phyloP scores from a whole-genome alignment of 108 stramenopile genomes.

The Bacterosira constricta region DNA sequence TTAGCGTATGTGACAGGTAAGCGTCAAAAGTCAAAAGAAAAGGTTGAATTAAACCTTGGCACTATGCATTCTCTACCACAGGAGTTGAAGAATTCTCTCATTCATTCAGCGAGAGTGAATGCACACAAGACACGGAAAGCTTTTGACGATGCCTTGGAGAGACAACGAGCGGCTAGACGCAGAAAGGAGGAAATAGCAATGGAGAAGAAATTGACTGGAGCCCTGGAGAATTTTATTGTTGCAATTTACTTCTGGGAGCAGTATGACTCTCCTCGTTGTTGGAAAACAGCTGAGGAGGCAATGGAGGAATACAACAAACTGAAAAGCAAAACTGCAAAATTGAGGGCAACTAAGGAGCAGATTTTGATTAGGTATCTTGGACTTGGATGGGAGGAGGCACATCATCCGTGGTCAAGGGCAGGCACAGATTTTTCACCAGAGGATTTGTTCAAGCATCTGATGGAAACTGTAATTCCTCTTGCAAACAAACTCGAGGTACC shows the following conservation, averaged over 20 bases:
- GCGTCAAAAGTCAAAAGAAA: too few relatives aligned
- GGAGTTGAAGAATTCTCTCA: background rate
- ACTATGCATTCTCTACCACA: too few relatives aligned
- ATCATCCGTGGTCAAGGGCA: background rate
- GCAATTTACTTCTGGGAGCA: slow-evolving; percentile 1
- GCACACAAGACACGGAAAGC: background rate
- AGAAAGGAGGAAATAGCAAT: background rate
- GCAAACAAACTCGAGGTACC: too few relatives aligned
- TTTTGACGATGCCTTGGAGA: background rate
- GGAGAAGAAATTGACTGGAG: background rate
- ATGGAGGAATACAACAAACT: background rate
- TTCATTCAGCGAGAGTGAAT: background rate
- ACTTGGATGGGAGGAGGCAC: slow-evolving; percentile 5
- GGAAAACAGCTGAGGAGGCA: slow-evolving; percentile 1
- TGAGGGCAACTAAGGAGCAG: too few relatives aligned
- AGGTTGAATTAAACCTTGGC: too few relatives aligned
- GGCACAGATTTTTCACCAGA: too few relatives aligned
- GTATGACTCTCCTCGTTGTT: slow-evolving; percentile 13
- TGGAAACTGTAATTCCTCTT: too few relatives aligned
- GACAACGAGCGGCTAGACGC: background rate
- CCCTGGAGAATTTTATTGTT: background rate
- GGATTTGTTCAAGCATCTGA: too few relatives aligned
- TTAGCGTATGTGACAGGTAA: too few relatives aligned
- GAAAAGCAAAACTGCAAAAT: background rate
- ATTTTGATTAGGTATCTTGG: background rate